Conservation (phyloP, 2,329 filamentous ascomycete genomes). For the Penicillium sp. region DNA sequence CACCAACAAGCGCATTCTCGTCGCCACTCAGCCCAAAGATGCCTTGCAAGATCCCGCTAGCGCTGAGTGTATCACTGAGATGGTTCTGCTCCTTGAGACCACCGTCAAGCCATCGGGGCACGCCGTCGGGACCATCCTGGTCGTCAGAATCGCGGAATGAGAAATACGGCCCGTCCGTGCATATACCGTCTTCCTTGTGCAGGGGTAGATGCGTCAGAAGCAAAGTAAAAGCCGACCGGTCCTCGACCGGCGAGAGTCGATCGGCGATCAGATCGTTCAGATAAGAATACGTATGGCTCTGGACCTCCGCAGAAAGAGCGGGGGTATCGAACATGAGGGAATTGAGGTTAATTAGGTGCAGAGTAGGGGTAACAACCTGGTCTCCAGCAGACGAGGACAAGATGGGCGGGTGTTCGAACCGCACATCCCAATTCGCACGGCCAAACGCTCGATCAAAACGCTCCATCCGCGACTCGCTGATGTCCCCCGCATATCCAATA, state of each 20-base stretch:
- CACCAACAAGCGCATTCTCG: slow-evolving; percentile 55
- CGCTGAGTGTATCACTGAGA: slow-evolving; percentile 68
- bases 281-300: slow-evolving; percentile 74
- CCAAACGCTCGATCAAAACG: slow-evolving; percentile 86
- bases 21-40: slow-evolving; percentile 75
- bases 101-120: slow-evolving; percentile 38
- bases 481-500: slow-evolving; percentile 90
- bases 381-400: slow-evolving; percentile 10
- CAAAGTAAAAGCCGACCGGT: slow-evolving; percentile 70
- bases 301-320: slow-evolving; percentile 63
- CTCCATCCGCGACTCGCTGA: slow-evolving; percentile 69
- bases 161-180: slow-evolving; percentile 81
- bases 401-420: slow-evolving; percentile 60
- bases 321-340: slow-evolving; percentile 91
- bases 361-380: slow-evolving; percentile 50
- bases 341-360: slow-evolving; percentile 84
- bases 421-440: slow-evolving; percentile 83
- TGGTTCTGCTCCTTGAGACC: slow-evolving; percentile 84
- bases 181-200: slow-evolving; percentile 77
- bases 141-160: slow-evolving; percentile 68
- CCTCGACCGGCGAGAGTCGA: slow-evolving; percentile 57
- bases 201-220: slow-evolving; percentile 90
- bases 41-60: slow-evolving; percentile 72
- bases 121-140: slow-evolving; percentile 54
- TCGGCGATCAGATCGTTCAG: slow-evolving; percentile 58